These are phyloP conservation scores for Millerozyma miso DNA, from an alignment of 805 yeast genomes.

Conservation along the genomic window DNA sequence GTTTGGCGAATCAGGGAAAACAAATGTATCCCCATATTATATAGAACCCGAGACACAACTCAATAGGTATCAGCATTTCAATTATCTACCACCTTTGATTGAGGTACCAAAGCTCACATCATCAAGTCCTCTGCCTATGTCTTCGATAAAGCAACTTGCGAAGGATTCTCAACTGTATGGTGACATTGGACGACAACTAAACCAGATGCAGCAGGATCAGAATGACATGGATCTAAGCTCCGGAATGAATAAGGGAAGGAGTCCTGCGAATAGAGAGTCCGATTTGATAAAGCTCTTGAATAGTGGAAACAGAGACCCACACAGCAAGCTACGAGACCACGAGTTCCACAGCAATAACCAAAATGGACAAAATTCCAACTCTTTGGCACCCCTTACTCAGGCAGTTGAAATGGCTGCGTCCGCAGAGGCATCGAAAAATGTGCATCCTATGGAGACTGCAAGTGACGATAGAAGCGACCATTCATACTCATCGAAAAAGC, in stretches of 20 bases:
- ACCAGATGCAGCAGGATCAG: slow-evolving; percentile 17
- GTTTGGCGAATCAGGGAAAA: slow-evolving; percentile 2
- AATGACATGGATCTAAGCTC: slow-evolving; percentile 1
- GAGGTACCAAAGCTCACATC: slow-evolving; percentile 69
- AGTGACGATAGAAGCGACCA: not conserved
- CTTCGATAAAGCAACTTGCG: slow-evolving; percentile 4
- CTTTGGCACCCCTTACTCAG: slow-evolving; percentile 37
- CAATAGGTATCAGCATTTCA: slow-evolving; percentile 65
- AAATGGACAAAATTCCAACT: slow-evolving; percentile 7
- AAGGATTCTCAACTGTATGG: not conserved
- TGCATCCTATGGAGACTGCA: slow-evolving; percentile 3
- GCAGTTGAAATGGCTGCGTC: slow-evolving; percentile 38
- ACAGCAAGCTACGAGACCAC: slow-evolving; percentile 2
- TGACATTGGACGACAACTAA: not conserved
- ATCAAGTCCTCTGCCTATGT: slow-evolving; percentile 43
- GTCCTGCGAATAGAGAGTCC: slow-evolving; percentile 27
- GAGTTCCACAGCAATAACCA: slow-evolving; percentile 4
- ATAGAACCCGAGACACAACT: slow-evolving; percentile 51
- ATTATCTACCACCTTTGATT: slow-evolving; percentile 65
- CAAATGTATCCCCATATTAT: slow-evolving; percentile 10
- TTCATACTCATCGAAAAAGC: slow-evolving; percentile 1
- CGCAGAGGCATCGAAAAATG: slow-evolving; percentile 16
- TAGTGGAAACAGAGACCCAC: slow-evolving; percentile 9
- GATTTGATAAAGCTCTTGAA: slow-evolving; percentile 46
- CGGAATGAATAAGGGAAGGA: not conserved